phyloP scores from a whole-genome alignment of 345 rosid genomes.

The Carallia pectinifolia region DNA sequence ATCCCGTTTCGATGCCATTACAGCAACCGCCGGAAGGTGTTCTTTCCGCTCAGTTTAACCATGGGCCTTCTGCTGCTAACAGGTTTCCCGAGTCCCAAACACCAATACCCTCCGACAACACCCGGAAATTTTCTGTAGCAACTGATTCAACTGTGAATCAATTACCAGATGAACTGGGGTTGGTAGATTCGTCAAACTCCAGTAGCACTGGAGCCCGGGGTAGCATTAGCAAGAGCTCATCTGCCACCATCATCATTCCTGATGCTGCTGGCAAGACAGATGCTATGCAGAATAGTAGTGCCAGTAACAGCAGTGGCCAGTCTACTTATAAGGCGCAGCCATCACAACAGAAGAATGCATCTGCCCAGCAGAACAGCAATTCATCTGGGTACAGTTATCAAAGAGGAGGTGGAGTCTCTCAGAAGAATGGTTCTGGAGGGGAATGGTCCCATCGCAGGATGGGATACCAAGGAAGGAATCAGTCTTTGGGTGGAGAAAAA shows the following conservation, averaged over 20 bases:
- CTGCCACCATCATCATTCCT: conserved; percentile 22
- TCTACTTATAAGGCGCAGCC: conserved; percentile 42
- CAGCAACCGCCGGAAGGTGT: conserved; percentile 59
- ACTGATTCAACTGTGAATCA: conserved; percentile 39
- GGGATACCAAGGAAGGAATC: conserved; percentile 75
- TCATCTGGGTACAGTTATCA: conserved; percentile 45
- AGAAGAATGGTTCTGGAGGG: conserved; percentile 40
- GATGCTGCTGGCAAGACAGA: conserved; percentile 31
- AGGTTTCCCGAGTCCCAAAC: conserved; percentile 49
- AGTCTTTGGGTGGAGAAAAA: conserved; percentile 56
- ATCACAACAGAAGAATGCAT: conserved; percentile 49
- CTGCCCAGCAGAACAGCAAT: conserved; percentile 45
- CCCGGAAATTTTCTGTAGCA: conserved; percentile 29
- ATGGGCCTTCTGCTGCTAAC: conserved; percentile 41
- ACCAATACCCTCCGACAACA: conserved; percentile 40
- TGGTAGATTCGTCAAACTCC: conserved; percentile 57
- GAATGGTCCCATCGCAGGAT: conserved; percentile 67
- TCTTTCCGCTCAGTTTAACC: conserved; percentile 57
- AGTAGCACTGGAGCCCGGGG: conserved; percentile 31
- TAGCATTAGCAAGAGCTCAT: conserved; percentile 38
- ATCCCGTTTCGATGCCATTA: conserved; percentile 51
- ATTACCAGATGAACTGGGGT: conserved; percentile 59
- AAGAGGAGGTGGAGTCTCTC: conserved; percentile 41
- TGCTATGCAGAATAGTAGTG: conserved; percentile 26
- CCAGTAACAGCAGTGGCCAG: conserved; percentile 28